Percentiles rank a stretch among this genome's conserved stretches.
These are phyloP conservation scores for Nigrospora osmanthi DNA, from an alignment of 2,329 filamentous ascomycete genomes.

Conservation along the genomic window DNA sequence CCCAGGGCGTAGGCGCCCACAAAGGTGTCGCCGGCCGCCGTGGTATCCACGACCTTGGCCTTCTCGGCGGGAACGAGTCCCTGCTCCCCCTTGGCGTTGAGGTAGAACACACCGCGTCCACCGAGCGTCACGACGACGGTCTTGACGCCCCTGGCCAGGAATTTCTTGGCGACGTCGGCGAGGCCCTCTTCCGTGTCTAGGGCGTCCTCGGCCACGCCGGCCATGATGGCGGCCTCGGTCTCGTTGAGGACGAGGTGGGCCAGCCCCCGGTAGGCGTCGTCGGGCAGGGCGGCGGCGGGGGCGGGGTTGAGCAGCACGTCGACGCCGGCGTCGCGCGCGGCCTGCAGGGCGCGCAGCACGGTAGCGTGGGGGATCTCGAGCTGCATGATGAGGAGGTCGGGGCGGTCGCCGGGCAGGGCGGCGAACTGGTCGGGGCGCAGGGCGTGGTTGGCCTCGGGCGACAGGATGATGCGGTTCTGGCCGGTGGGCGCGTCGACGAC, in stretches of 20 bases:
- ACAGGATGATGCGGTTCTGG: conserved; percentile 70
- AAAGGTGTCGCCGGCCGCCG: conserved; percentile 90
- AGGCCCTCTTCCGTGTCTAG: conserved; percentile 39
- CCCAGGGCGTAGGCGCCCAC: conserved; percentile 79
- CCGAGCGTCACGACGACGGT: conserved; percentile 83
- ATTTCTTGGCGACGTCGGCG: conserved; percentile 43
- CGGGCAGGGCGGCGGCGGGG: conserved; percentile 58
- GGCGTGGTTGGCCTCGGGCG: conserved; percentile 61
- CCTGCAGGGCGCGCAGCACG: conserved; percentile 51
- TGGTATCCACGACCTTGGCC: conserved; percentile 80
- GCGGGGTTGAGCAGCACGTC: conserved; percentile 79
- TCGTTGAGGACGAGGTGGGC: conserved; percentile 85
- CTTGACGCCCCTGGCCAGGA: conserved; percentile 61
- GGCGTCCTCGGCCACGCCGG: conserved; percentile 41
- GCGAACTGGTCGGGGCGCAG: conserved; percentile 28
- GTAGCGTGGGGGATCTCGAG: conserved; percentile 67
- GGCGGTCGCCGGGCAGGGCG: conserved; percentile 25
- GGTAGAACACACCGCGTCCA: conserved; percentile 66
- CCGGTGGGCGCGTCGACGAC: conserved; percentile 65
- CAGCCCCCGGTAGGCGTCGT: conserved; percentile 56
- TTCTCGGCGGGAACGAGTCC: conserved; percentile 56
- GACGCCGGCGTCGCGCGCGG: conserved; percentile 38
- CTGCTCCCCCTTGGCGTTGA: conserved; percentile 33
- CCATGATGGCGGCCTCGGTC: conserved; percentile 73
- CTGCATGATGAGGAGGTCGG: conserved; percentile 66